Conservation (phyloP, 306 rosid genomes). For the Ochetophila trinervis region DNA sequence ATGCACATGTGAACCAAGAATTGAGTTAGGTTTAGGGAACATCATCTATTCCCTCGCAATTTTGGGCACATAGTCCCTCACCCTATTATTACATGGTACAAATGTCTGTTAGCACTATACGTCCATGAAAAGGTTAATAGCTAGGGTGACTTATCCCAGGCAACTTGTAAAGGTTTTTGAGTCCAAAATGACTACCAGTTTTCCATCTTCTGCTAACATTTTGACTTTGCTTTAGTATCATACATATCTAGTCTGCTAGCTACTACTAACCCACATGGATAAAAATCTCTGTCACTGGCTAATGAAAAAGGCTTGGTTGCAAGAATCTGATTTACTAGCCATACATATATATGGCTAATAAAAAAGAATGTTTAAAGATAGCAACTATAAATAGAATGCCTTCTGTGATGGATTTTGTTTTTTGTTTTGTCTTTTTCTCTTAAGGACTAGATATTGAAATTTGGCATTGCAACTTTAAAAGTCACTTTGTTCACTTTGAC, state of each 20-base stretch:
- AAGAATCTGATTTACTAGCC: neutral
- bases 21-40: conserved; percentile 10
- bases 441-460: conserved; percentile 5
- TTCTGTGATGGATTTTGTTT: conserved; percentile 22
- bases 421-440: conserved; percentile 25
- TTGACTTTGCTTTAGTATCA: neutral
- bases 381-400: conserved; percentile 21
- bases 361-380: conserved; percentile 15
- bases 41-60: conserved; percentile 12
- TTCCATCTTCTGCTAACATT: neutral
- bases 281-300: conserved; percentile 15
- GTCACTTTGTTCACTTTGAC: conserved; percentile 4
- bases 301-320: conserved; percentile 14
- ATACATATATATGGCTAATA: neutral
- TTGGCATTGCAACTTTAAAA: conserved; percentile 14
- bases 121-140: neutral
- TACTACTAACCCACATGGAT: conserved; percentile 14
- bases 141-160: neutral
- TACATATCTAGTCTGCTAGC: neutral
- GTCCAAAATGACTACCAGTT: neutral
- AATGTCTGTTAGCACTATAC: neutral
- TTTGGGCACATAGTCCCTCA: neutral
- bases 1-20: neutral
- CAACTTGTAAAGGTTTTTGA: neutral
- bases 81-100: neutral